Evolutionary conservation across 306 rosid genomes (phyloP).

Genomic region (Fagus sylvatica): DNA sequence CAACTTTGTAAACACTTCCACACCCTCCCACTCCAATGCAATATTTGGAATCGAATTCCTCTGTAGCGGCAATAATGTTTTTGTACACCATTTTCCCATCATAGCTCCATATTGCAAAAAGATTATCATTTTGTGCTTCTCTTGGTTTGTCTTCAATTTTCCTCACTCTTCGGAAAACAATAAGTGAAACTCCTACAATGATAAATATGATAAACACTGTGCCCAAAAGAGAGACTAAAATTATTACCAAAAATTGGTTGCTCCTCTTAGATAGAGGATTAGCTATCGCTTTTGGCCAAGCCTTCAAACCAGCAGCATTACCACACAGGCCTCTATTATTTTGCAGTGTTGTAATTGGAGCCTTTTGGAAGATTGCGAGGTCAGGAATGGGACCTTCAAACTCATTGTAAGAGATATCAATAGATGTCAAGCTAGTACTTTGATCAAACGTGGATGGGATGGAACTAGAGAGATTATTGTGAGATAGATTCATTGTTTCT

Average conservation of each 20-base stretch:
- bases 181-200: not conserved
- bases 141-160: not conserved
- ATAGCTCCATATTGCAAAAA: not conserved
- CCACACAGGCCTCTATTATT: not conserved
- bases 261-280: not conserved
- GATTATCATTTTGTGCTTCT: not conserved
- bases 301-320: not conserved
- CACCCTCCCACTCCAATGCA: not conserved
- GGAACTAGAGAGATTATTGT: constrained; percentile 23
- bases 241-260: not conserved
- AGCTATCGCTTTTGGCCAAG: not conserved
- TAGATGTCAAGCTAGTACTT: not conserved
- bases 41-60: not conserved
- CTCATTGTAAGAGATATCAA: constrained; percentile 22
- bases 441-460: constrained; percentile 6
- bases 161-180: not conserved
- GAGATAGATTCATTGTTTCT: constrained; percentile 41
- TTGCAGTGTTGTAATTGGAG: not conserved
- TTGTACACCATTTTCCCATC: constrained; percentile 13
- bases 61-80: constrained; percentile 24
- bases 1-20: constrained; percentile 20
- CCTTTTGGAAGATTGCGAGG: not conserved
- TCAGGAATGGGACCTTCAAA: not conserved
- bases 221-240: not conserved
- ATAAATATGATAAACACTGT: not conserved